phyloP scores from a whole-genome alignment of 371 early-diverging fungal species.

The Syncephalis plumigaleata region DNA sequence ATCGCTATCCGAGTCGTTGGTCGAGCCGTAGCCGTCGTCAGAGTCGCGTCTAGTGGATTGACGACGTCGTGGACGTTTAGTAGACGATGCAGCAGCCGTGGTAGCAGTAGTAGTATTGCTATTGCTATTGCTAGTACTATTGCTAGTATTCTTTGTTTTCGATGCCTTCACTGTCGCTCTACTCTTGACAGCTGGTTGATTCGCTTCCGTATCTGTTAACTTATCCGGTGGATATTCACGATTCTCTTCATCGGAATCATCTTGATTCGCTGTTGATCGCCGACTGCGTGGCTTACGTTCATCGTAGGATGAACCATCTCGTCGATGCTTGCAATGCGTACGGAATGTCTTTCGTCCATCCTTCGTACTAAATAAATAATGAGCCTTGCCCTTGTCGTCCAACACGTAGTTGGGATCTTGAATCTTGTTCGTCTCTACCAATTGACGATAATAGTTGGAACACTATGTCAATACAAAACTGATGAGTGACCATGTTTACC shows the following conservation, averaged over 20 bases:
- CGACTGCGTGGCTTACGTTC: background rate
- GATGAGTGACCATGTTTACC: too few species aligned
- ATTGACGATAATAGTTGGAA: constrained; percentile 79
- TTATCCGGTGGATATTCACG: constrained; percentile 8
- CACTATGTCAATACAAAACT: constrained; percentile 37
- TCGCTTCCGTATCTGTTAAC: constrained; percentile 12
- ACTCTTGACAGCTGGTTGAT: background rate
- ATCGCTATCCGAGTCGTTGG: too few species aligned
- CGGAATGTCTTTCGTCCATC: constrained; percentile 64
- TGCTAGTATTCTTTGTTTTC: too few species aligned
- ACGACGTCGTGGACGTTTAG: too few species aligned
- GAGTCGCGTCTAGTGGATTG: too few species aligned
- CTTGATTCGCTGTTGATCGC: background rate
- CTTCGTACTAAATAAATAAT: constrained; percentile 60
- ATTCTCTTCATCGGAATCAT: constrained; percentile 11
- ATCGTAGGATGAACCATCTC: background rate
- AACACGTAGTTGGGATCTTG: constrained; percentile 80
- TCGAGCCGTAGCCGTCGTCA: too few species aligned
- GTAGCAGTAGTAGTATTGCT: too few species aligned
- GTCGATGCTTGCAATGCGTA: constrained; percentile 12
- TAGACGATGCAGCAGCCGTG: constrained; percentile 2
- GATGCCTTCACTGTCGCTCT: too few species aligned
- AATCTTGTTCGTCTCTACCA: constrained; percentile 70
- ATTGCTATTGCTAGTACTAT: too few species aligned
- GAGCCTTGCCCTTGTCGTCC: constrained; percentile 73